Evolutionary conservation across 202 grass and related monocot species (phyloP).

Genomic region (Carex sylvatica): DNA sequence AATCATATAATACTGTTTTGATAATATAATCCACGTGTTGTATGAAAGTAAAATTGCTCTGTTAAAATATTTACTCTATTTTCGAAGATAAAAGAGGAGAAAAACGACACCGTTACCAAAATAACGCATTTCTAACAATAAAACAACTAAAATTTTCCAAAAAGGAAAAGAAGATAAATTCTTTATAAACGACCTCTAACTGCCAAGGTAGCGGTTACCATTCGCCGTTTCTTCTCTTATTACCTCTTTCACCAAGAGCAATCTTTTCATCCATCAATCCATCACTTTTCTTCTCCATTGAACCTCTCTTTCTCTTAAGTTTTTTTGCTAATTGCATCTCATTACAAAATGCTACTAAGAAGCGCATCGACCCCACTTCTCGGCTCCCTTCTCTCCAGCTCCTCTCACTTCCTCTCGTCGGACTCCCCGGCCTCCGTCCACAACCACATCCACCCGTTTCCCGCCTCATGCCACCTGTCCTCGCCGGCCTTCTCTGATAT

Average conservation of each 20-base stretch:
- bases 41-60: no score
- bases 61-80: no score
- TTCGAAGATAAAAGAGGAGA: background rate
- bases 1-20: no score
- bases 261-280: background rate
- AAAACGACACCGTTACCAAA: background rate
- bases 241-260: background rate
- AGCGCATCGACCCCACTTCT: constrained; percentile 74
- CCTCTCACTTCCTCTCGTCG: constrained; percentile 5
- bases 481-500: constrained; percentile 28
- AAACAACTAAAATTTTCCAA: background rate
- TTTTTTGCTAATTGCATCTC: background rate
- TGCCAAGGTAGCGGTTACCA: background rate
- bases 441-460: constrained; percentile 31
- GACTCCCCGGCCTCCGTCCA: constrained; percentile 42
- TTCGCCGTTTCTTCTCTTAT: background rate
- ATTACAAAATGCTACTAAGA: constrained; percentile 53
- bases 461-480: constrained; percentile 44
- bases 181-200: background rate
- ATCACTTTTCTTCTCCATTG: background rate
- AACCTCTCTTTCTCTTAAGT: background rate
- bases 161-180: background rate
- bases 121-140: background rate
- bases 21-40: no score
- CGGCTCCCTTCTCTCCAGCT: constrained; percentile 46